phyloP scores from a whole-genome alignment of 2,329 filamentous ascomycete species.

The Dryadomyces quercus-mongolicae region DNA sequence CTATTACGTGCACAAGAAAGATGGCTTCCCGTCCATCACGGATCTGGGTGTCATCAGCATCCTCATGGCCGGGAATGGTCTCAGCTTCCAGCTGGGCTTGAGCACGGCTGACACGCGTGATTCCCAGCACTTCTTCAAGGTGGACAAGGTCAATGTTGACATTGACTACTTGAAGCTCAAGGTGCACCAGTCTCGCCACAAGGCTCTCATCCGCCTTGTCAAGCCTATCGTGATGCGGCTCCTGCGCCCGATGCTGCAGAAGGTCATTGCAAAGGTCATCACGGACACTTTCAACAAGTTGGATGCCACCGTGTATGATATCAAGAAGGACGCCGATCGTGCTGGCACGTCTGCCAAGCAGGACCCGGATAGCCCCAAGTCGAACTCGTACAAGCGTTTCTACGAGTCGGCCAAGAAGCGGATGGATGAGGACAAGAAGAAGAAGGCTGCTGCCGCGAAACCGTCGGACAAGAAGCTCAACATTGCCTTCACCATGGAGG shows the following conservation, averaged over 20 bases:
- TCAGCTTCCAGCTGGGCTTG: slow-evolving; percentile 85
- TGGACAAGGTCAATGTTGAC: slow-evolving; percentile 76
- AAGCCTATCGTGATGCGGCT: slow-evolving; percentile 80
- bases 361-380: slow-evolving; percentile 40
- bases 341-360: slow-evolving; percentile 52
- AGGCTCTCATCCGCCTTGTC: slow-evolving; percentile 73
- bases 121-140: slow-evolving; percentile 79
- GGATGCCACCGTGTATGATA: slow-evolving; percentile 59
- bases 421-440: slow-evolving; percentile 61
- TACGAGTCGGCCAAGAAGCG: slow-evolving; percentile 62
- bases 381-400: slow-evolving; percentile 83
- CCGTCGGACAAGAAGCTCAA: slow-evolving; percentile 55
- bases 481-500: slow-evolving; percentile 72
- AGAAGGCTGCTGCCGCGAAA: slow-evolving; percentile 23
- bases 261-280: slow-evolving; percentile 81
- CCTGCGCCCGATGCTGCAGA: slow-evolving; percentile 73
- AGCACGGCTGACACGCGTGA: slow-evolving; percentile 69
- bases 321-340: slow-evolving; percentile 74
- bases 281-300: slow-evolving; percentile 67
- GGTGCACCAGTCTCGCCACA: slow-evolving; percentile 90
- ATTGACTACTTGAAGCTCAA: slow-evolving; percentile 78
- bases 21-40: slow-evolving; percentile 78
- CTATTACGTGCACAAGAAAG: slow-evolving; percentile 91
- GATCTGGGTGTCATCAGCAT: slow-evolving; percentile 86
- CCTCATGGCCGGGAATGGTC: slow-evolving; percentile 72